These are phyloP conservation scores for Calonectria pauciramosa DNA, from an alignment of 2,329 filamentous ascomycete genomes.

Conservation along the genomic window DNA sequence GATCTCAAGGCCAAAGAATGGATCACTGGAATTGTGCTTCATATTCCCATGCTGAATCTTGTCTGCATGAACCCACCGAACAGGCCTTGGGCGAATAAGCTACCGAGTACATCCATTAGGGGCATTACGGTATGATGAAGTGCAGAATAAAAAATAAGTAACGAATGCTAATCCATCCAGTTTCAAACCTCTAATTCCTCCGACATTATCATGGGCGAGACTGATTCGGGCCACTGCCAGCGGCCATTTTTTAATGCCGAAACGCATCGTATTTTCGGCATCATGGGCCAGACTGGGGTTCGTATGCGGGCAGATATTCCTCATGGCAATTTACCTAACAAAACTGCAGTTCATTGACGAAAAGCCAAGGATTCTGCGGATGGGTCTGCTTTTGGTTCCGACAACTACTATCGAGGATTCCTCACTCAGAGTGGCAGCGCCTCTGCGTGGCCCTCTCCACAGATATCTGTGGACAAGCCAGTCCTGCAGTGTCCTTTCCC, in stretches of 20 bases:
- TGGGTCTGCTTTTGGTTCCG: not conserved
- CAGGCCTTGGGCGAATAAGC: not conserved
- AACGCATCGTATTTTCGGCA: not conserved
- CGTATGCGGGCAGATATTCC: rapidly evolving
- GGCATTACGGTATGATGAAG: not conserved
- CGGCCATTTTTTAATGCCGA: not conserved
- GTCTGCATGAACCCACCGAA: not conserved
- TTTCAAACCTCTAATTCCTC: not conserved
- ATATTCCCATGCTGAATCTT: not conserved
- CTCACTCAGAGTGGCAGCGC: not conserved
- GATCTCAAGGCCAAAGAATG: not conserved
- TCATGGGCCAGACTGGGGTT: not conserved
- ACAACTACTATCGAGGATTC: not conserved
- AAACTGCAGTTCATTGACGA: not conserved
- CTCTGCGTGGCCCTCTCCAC: not conserved
- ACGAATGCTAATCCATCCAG: not conserved
- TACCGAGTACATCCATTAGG: not conserved
- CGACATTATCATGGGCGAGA: not conserved
- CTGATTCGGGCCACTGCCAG: not conserved
- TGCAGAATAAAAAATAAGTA: too few relatives aligned
- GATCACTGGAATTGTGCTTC: slow-evolving; percentile 12
- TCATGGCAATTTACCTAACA: not conserved
- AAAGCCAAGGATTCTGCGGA: not conserved
- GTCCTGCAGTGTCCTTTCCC: not conserved
- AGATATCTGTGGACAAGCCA: not conserved